Base-by-base conservation (phyloP, 2,329 filamentous ascomycete species). In the Xylariales sp. region DNA sequence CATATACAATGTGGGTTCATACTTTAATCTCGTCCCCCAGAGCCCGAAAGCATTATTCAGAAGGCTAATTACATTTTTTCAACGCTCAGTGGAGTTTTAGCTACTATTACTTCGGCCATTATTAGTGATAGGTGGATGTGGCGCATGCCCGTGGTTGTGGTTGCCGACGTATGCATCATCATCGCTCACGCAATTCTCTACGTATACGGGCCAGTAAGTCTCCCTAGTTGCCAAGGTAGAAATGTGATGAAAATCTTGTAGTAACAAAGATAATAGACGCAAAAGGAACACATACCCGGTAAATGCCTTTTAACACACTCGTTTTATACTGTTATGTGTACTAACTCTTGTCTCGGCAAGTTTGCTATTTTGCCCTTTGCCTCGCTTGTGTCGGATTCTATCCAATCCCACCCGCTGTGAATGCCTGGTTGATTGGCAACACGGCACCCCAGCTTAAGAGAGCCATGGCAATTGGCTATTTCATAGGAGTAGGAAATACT, bases 361-460 rank as follows among this genome's bases (percentile, higher is more conserved):
- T 20, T 20, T 33, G 31, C n/a, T 33, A 35, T n/a, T 35, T 35
- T 18, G 23, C 33, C n/a, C 23, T 35, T 10, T 35, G 33, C 15
- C 33, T 35, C 17, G 33, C 33, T 13, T 35, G 33, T 35, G 33
- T 35, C 14, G 33, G 33, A 10, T 35, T 35, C 23, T 35, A 35
- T 23, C 33, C 33, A 2, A 35, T 35, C 7, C 33, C 23, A 7
- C 33, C 23, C 10, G 21, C 20, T 12, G 33, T 35, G 10, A 35
- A 35, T 35, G 33, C 33, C 2, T 35, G 33, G 33, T 21, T 27
- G 13, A 35, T 35, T 7, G 23, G 33, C n/a, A 35, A 35, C 11
- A 27, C 23, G 21, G 33, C 33, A 6, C 20, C 23, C 16, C 23
- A 35, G 16, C 24, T 12, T 23, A 35, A 35, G 33, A 35, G 33